Base-by-base conservation (phyloP, 768 basidiomycete genomes). In the Phaffia australis region DNA sequence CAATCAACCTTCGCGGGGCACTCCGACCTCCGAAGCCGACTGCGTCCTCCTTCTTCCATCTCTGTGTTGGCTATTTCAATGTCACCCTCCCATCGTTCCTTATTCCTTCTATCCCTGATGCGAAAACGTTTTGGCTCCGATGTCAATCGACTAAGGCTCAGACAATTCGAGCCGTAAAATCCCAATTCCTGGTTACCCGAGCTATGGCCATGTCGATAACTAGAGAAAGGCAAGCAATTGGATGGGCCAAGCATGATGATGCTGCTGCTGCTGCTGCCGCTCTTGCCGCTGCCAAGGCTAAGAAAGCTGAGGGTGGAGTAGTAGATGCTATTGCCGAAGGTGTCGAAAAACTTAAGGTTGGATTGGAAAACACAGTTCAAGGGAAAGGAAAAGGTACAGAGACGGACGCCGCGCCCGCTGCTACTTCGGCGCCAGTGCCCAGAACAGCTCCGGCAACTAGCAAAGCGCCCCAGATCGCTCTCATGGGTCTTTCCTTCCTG, bases 1-100 rank as follows among this genome's bases (percentile, higher is more conserved):
- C 89, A 16, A 78, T 89, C 58, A 91, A 90, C 75, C 77, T 89
- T 49, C 82, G 89, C 3, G 66, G 66, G 14, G 66, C 66, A 21
- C 66, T 83, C 85, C 5, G 81, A 82, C 72, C 71, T 78, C 48
- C 76, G 59, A n/a, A 63, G 70, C 62, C 55, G 60, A 27, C 63
- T 71, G 46, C 84, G 50, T 71, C 77, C 68, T 88, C 87, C 15
- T 87, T 87, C 77, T 88, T 86, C 84, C 87, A 85, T 78, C 80
- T 89, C 46, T 83, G 85, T n/a, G 83, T 88, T 64, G 84, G 85
- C 4, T 88, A 87, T 77, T 87, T 86, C 80, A 89, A 89, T 75
- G 80, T 92, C 70, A 77, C 89, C 64, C 83, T 92, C 9, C 88
- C 89, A 0, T 79, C 81, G 23, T 87, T 89, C 77, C 72, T 87